Base-by-base conservation (phyloP, 352 stramenopile species). In the Lagenidium giganteum region DNA sequence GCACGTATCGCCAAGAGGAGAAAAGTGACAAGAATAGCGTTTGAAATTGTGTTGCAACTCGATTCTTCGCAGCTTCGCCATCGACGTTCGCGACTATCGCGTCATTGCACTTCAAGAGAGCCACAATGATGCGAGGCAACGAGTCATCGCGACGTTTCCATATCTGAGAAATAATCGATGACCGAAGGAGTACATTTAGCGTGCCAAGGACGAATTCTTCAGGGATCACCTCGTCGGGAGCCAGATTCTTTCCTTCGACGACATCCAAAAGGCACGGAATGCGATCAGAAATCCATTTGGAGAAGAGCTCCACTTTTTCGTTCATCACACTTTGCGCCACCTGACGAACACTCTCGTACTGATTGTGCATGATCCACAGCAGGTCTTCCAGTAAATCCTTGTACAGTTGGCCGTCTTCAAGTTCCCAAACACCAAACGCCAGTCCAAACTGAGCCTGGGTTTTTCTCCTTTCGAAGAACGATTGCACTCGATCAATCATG, bases 401-500 rank as follows among this genome's bases (percentile, higher is more conserved):
- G 26, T 86, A 76, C 31, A 55, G 51, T 11, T 53, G 33, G n/a
- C n/a, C n/a, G n/a, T n/a, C n/a, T n/a, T n/a, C n/a, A n/a, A n/a
- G n/a, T n/a, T n/a, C n/a, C n/a, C n/a, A n/a, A n/a, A n/a, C n/a
- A n/a, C n/a, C n/a, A n/a, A n/a, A n/a, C n/a, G n/a, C n/a, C n/a
- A n/a, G n/a, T n/a, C n/a, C n/a, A n/a, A n/a, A n/a, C 23, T 88
- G 72, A 30, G 84, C 55, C 39, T 83, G 65, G 5, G 80, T 54
- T 33, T 83, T 83, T 25, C 75, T 52, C 37, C 64, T 77, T 5
- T 54, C 48, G 33, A 78, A 76, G 42, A 88, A 86, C 39, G 84
- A 74, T 16, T 73, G 49, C 23, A 81, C 61, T 14, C 65, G 65
- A 47, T 88, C 72, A n/a, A 79, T 64, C 61, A 84, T 62, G 17